Evolutionary conservation across 768 basidiomycete genomes (phyloP), one percentile per base, ranked within the genome.

Genomic region (Psilocybe cyanescens): DNA sequence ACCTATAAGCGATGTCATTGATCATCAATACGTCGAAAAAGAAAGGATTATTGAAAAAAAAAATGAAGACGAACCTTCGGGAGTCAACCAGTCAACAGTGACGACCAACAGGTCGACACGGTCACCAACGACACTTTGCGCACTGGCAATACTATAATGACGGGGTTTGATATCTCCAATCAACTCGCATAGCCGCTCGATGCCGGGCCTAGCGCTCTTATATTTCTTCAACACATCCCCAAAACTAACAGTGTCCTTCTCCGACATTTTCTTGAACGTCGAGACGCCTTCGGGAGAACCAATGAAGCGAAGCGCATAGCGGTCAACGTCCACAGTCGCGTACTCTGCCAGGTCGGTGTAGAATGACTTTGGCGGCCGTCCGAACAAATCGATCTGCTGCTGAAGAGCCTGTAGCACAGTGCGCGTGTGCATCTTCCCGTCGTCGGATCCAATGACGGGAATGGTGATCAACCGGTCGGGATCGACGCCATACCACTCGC

Each of bases 81-180:
- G 90, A 16, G 91, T 87, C 45, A 83, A 71, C 97, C 97, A 99
- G 62, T 98, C 95, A 35, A 99, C 96, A 1, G 95, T 96, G 37
- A 99, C 97, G 62, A 99, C 91, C 60, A 99, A 79, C 30, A 99
- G 79, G 74, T 99, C 97, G 7, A 99, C 95, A 59, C 92, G 86
- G 71, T 99, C 85, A 4, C 97, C 97, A 14, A 99, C 96, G 58
- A 92, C 95, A 69, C 91, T 92, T 75, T 99, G 97, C 35, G 95
- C 87, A 66, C 92, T 95, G 19, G 97, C 97, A 70, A 99, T 99
- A 74, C 94, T 97, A 76, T 99, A 99, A 75, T 99, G 97, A 63
- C 97, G 85, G 3, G 97, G 96, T 75, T 97, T 95, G 79, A 94
- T 98, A 72, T 97, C 95, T 0, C 94, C 96, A 48, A 98, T 81